These are phyloP conservation scores for Eucalyptus tenuipes DNA, from an alignment of 345 rosid genomes.

Conservation along the genomic window DNA sequence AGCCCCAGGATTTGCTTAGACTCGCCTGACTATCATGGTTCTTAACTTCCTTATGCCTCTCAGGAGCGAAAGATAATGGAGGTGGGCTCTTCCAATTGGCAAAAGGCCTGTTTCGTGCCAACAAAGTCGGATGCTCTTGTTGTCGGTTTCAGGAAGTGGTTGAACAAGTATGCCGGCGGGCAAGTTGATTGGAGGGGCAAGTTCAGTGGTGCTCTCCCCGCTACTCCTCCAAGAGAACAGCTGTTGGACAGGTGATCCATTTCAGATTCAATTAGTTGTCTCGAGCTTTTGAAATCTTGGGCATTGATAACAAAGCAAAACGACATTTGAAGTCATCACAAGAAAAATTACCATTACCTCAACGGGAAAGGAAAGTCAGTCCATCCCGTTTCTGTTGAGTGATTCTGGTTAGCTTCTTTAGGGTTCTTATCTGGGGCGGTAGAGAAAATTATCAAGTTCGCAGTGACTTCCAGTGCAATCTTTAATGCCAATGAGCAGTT, in stretches of 20 bases:
- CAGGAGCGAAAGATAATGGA: constrained; percentile 82
- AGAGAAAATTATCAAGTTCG: background rate
- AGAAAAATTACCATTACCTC: background rate
- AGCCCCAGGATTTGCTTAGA: background rate
- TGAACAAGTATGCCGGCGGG: constrained; percentile 50
- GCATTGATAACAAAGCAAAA: background rate
- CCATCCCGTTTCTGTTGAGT: background rate
- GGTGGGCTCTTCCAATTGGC: constrained; percentile 68
- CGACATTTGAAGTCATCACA: background rate
- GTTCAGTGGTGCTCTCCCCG: constrained; percentile 51
- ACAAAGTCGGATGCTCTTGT: constrained; percentile 69
- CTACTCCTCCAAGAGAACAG: constrained; percentile 63
- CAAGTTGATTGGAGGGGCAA: constrained; percentile 70
- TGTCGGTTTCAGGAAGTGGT: constrained; percentile 72
- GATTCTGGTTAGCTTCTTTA: background rate
- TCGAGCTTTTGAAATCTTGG: background rate
- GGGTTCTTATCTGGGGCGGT: background rate
- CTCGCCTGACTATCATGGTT: too few species aligned
- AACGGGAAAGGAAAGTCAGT: background rate
- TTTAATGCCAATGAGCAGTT: background rate
- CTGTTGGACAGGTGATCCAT: constrained; percentile 58
- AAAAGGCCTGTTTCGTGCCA: constrained; percentile 71
- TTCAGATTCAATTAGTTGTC: background rate
- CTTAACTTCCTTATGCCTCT: background rate
- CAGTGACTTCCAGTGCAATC: background rate